Base-by-base conservation (phyloP, 257 asterid genomes). In the Paraleonurus japonicus region DNA sequence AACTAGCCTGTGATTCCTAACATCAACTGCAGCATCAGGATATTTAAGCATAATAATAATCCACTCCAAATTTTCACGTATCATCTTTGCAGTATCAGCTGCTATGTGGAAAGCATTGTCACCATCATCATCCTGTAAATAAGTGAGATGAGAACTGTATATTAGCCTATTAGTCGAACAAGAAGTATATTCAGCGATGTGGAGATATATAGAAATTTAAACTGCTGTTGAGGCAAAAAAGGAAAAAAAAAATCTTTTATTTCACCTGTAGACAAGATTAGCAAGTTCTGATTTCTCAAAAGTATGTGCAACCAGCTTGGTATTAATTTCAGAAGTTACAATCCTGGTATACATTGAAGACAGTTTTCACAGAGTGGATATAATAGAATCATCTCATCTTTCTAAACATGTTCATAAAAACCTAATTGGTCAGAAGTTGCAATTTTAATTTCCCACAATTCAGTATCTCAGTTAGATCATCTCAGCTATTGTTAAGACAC, bases 31-130 rank as follows among this genome's bases (percentile, higher is more conserved):
- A 74, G 96, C 96, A 77, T 88, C 79, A 7, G 95, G 95, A 83
- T 81, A 80, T 76, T 82, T 82, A 78, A 95, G 96, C 99, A 95
- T 92, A 63, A 87, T 69, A 60, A 82, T 80, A 72, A 95, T 83
- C 99, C 99, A 95, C 57, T 87, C 88, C 76, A 95, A 86, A 80
- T 92, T 95, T 82, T 95, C 99, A 30, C 99, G 90, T 75, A 95
- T 90, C 99, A 95, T 89, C 84, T 86, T 95, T 67, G 98, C 96
- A 26, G 95, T 87, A 75, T 88, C 95, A 77, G 99, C 96, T 67
- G 99, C 98, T 83, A 89, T 91, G 79, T 95, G 99, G 78, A 88
- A 95, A 75, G 99, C 99, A 78, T 92, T 95, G 85, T 92, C 95
- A 59, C 99, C 99, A 67, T 95, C 99, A 81, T 92, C 96, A 79